These are phyloP conservation scores for Farysia itapuensis DNA, from an alignment of 1,284 basidiomycete genomes.

Conservation along the genomic window DNA sequence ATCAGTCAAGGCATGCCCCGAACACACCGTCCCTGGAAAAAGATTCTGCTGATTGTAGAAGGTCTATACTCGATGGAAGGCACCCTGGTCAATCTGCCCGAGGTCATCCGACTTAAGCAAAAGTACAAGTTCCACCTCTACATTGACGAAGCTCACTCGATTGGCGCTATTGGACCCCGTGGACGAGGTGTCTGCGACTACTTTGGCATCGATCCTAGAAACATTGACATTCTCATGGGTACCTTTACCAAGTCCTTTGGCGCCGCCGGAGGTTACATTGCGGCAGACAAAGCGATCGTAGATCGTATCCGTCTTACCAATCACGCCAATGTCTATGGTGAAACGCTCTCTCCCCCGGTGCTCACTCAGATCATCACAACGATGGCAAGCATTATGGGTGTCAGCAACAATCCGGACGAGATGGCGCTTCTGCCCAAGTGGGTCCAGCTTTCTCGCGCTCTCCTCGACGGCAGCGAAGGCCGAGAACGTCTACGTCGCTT, in stretches of 20 bases:
- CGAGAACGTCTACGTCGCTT: constrained; percentile 77
- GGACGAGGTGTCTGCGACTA: constrained; percentile 95
- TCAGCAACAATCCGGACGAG: constrained; percentile 44
- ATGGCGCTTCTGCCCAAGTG: constrained; percentile 51
- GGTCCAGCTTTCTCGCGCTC: constrained; percentile 45
- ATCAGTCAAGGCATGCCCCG: constrained; percentile 97
- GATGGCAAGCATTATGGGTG: constrained; percentile 95
- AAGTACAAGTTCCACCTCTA: constrained; percentile 99
- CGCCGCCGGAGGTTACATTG: constrained; percentile 92
- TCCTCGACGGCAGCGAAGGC: constrained; percentile 68
- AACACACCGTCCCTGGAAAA: constrained; percentile 98
- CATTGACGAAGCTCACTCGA: constrained; percentile 95
- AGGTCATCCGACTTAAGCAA: constrained; percentile 81
- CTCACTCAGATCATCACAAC: constrained; percentile 86
- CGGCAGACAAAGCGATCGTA: constrained; percentile 78
- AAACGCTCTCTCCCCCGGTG: constrained; percentile 87
- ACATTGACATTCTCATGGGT: constrained; percentile 93
- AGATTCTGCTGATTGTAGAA: constrained; percentile 92
- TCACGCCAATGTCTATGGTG: constrained; percentile 83
- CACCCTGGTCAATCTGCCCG: constrained; percentile 81
- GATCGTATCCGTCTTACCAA: constrained; percentile 79
- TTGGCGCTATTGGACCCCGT: constrained; percentile 89
- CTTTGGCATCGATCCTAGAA: constrained; percentile 79
- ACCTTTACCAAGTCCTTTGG: constrained; percentile 99
- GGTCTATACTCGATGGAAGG: constrained; percentile 99